Base-by-base conservation (phyloP, 2,329 filamentous ascomycete species). In the Beauveria caledonica region DNA sequence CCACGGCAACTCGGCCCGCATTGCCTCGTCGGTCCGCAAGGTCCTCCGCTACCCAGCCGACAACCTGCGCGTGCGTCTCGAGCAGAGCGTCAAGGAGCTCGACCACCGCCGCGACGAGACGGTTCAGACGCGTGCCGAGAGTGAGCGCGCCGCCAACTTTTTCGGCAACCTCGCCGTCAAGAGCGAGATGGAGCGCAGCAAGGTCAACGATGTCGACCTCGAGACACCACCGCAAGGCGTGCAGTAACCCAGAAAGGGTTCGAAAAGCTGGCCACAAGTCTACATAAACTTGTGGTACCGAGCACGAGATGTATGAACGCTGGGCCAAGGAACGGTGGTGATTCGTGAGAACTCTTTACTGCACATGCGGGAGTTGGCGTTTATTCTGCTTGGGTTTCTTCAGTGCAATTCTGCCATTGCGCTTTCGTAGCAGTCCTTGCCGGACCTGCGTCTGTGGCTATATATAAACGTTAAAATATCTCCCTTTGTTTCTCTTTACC, bases 31-130 rank as follows among this genome's bases (percentile, higher is more conserved):
- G 59, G 91, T 96, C 46, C 90, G 93, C 66, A 90, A 92, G 71
- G 91, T 96, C 9, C 84, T 99, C 44, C 90, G 90, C 62, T 86
- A 89, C 68, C 94, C 94, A 1, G 90, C 92, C 1, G 89, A 93
- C 69, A 92, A 91, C 68, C 83, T 99, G 8, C 87, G 92, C 58
- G 86, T 91, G 48, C 87, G 88, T 57, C 82, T 99, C 33, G 88
- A 95, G 68, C 86, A 89, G 58, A 91, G 86, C 29, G 87, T 97
- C 52, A 92, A 97, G 75, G 86, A 94, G 67, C 84, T 97, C 11
- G 86, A 85, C 63, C 77, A 79, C 60, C 88, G 89, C 71, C 87
- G 89, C 66, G 89, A 94, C 66, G 89, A 96, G 70, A 94, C 91
- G 9, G 80, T 84, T 70, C 95, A 94, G 77, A 82, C 90, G 63